Base-by-base conservation (phyloP, 2,329 filamentous ascomycete genomes). In the Neonectria ditissima region DNA sequence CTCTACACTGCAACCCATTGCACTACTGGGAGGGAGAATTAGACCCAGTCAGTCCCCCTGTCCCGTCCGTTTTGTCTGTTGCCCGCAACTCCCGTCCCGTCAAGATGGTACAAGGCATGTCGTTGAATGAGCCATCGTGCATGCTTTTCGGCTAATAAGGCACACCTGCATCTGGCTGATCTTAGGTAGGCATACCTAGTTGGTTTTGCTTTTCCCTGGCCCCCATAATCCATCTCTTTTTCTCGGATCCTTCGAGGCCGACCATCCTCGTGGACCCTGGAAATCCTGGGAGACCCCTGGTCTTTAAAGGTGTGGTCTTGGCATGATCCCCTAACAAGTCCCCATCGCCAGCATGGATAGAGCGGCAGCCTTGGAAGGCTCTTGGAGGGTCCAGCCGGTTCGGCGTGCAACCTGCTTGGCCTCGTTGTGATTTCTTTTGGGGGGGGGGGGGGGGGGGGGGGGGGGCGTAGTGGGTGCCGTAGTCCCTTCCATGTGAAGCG, bases 281-380 rank as follows among this genome's bases (percentile, higher is more conserved):
- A 10, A 44, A n/a, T 18, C 39, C 20, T 20, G 39, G 22, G 20
- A 34, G 44, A 30, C 45, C 45, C 45, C n/a, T 50, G 28, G 47
- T 34, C 47, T 20, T 6, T 50, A 11, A n/a, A n/a, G n/a, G n/a
- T n/a, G n/a, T n/a, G n/a, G 28, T n/a, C 47, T 50, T 50, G 47
- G 28, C 47, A 50, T 50, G 26, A 16, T 32, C 47, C 47, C 47
- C 47, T 50, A 32, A 50, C 32, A 50, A 50, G 14, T n/a, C 26
- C 26, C 45, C 45, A 48, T 30, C 18, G 39, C 39, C 39, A 43
- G 39, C 5, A 43, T 44, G 34, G 34, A 37, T 22, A 11, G 41
- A 20, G n/a, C 47, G 9, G n/a, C 47, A 50, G n/a, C 26, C 18
- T 14, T 8, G n/a, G 47, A 28, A 28, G n/a, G 8, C 44, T 47